These are phyloP conservation scores for Thozetella sp. DNA, from an alignment of 495 filamentous ascomycete species.

Conservation along the genomic window DNA sequence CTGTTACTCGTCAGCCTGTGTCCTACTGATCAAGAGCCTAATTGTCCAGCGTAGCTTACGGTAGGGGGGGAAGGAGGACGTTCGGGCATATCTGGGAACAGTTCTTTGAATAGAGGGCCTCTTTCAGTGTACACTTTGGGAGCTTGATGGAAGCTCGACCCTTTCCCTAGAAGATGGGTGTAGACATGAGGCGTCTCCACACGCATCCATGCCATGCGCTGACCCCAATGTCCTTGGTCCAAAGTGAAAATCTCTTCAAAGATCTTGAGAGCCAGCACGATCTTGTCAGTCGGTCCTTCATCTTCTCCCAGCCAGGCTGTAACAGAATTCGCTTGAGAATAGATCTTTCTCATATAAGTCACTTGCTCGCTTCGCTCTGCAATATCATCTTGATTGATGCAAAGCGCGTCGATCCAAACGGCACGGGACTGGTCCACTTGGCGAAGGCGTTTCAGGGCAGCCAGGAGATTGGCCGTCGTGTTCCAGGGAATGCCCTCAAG, in stretches of 20 bases:
- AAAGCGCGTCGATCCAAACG: slow-evolving; percentile 29
- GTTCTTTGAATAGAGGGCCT: neutral
- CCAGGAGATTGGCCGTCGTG: neutral
- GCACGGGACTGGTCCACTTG: neutral
- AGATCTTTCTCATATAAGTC: slow-evolving; percentile 26
- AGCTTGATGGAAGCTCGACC: neutral
- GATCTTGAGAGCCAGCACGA: neutral
- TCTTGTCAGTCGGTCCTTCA: neutral
- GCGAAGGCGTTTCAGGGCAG: neutral
- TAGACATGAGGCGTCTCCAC: neutral
- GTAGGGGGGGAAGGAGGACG: neutral
- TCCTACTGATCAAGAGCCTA: neutral
- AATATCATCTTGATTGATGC: slow-evolving; percentile 26
- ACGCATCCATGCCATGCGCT: neutral
- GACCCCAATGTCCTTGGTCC: neutral
- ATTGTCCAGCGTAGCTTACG: neutral
- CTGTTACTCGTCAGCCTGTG: neutral
- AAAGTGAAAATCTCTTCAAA: neutral
- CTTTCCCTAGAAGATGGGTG: neutral
- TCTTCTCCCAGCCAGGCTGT: slow-evolving; percentile 13
- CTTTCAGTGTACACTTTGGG: neutral
- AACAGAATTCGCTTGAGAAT: neutral
- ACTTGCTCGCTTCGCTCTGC: slow-evolving; percentile 25
- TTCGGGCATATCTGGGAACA: neutral
- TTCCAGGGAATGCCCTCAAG: slow-evolving; percentile 1